These are phyloP conservation scores for Anaeromyces robustus DNA, from an alignment of 192 early-diverging fungal genomes.

Conservation along the genomic window DNA sequence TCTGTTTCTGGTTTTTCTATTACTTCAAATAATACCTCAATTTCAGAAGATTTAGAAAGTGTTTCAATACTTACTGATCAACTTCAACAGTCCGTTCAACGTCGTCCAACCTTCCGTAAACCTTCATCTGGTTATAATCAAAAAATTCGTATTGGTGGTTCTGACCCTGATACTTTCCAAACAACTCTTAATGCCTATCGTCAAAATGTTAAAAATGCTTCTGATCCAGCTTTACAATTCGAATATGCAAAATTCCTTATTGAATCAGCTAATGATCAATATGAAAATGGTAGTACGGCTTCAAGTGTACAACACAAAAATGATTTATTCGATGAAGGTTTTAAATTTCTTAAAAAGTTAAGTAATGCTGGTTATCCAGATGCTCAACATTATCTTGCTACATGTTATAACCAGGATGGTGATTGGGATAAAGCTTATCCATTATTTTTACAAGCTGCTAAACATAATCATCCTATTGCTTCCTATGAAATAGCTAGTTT, in stretches of 20 bases:
- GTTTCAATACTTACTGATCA: background rate
- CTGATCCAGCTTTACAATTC: background rate
- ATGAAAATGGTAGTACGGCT: background rate
- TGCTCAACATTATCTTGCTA: constrained; percentile 3
- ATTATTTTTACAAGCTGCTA: constrained; percentile 1
- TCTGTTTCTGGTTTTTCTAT: background rate
- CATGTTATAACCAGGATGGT: constrained; percentile 1
- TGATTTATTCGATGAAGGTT: constrained; percentile 4
- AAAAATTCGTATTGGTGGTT: background rate
- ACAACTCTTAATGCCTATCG: background rate
- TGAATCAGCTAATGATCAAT: background rate
- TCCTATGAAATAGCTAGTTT: background rate
- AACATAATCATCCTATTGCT: background rate
- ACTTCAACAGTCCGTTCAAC: background rate
- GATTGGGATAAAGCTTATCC: constrained; percentile 6
- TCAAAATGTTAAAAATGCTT: background rate
- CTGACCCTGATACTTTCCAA: background rate
- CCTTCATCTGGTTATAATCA: background rate
- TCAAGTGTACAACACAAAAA: background rate
- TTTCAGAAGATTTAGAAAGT: background rate
- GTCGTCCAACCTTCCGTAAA: background rate
- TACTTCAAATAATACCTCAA: background rate
- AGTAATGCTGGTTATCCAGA: constrained; percentile 4
- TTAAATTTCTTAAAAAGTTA: constrained; percentile 4
- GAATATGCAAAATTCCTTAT: background rate